Evolutionary conservation across 164 flowering plant genomes (phyloP), one percentile per base, ranked within the genome.

Genomic region (Nymphaea thermarum): DNA sequence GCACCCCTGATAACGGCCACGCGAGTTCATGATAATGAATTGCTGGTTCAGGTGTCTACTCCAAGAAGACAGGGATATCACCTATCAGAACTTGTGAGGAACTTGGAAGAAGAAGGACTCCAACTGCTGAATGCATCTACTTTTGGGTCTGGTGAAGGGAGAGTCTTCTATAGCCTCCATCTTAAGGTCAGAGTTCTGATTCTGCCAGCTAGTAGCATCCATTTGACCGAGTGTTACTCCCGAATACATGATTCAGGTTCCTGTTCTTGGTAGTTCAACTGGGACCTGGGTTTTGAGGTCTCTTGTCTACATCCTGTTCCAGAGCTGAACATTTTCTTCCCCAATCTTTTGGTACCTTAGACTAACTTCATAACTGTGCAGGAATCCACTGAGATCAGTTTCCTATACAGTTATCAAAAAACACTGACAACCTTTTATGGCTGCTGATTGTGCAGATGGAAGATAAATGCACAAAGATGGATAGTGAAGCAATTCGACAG

Each of bases 41-140:
- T 87, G 44, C 62, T 75, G 45, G 60, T 82, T 62, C 89, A 88
- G 43, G 80, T 85, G 62, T 84, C 81, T 43, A 65, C 75, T 8
- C 41, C 5, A 2, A 72, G 70, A 44, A 5, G 43, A 42, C 68
- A 69, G 7, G 70, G 68, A 15, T 65, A 42, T 59, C 68, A 75
- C 42, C 11, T 87, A 6, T 82, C 87, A 63, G 71, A 80, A 36
- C 75, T 82, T 65, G 65, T 90, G 44, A 55, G 47, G 3, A 15
- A 36, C 44, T 73, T 89, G 72, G 92, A 86, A 65, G 82, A 82
- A 4, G 90, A 72, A 18, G 67, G 87, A 1, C 74, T 84, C 74
- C 25, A 62, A 16, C 59, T 84, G 0, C 25, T 81, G 3, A 80
- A 78, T 76, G 82, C 85, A 60, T 80, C 94, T 62, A 70, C 80